Percentiles rank a stretch among this genome's conserved stretches.
Evolutionary conservation across 257 asterid genomes (phyloP).

Genomic region (Nicotiana obtusifolia): DNA sequence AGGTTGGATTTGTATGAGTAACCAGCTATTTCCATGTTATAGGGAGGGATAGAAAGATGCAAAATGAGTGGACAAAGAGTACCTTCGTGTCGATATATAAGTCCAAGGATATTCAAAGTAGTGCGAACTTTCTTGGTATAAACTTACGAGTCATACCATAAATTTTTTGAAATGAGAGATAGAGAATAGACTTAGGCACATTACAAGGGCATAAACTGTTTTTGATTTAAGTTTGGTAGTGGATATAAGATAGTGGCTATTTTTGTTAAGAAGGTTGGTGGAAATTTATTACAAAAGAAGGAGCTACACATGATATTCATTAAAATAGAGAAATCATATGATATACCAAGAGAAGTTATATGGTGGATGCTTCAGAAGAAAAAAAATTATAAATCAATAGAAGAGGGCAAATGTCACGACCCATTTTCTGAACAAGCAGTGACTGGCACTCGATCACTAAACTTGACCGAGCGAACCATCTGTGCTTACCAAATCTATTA

Average conservation of each 20-base stretch:
- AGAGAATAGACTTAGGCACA: background rate
- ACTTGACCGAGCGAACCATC: no score
- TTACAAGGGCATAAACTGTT: background rate
- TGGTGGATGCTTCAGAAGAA: background rate
- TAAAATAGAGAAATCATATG: background rate
- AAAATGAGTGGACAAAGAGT: background rate
- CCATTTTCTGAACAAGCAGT: no score
- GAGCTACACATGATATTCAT: background rate
- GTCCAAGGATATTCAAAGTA: background rate
- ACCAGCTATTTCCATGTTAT: background rate
- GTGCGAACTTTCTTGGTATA: background rate
- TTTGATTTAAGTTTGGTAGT: background rate
- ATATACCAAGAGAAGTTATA: background rate
- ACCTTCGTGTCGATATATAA: background rate
- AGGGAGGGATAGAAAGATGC: background rate
- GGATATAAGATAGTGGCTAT: background rate
- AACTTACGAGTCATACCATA: background rate
- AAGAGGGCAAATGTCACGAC: background rate
- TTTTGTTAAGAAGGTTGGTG: background rate
- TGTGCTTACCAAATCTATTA: no score
- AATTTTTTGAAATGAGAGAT: background rate
- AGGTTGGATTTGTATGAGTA: background rate
- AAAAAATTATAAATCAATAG: background rate
- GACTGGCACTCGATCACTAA: no score
- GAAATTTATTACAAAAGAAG: background rate